phyloP scores from a whole-genome alignment of 2,329 filamentous ascomycete genomes.

The Bipolaris bicolor region DNA sequence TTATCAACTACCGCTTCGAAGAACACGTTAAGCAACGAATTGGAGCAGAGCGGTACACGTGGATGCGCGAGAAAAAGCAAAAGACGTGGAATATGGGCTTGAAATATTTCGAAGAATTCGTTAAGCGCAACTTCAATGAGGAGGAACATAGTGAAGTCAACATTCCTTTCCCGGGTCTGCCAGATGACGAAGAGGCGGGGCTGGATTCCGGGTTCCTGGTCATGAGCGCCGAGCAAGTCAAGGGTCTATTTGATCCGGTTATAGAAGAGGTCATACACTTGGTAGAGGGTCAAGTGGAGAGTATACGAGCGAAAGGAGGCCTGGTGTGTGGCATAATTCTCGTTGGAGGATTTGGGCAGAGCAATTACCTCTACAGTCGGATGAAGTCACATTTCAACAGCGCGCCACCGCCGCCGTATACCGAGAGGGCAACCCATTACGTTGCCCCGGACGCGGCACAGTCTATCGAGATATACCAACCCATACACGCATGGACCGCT shows the following conservation, averaged over 20 bases:
- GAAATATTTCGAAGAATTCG: conserved; percentile 82
- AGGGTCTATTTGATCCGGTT: conserved; percentile 77
- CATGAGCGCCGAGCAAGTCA: conserved; percentile 72
- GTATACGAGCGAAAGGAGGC: conserved; percentile 49
- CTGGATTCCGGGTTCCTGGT: conserved; percentile 78
- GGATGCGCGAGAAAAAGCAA: conserved; percentile 77
- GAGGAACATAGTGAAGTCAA: conserved; percentile 79
- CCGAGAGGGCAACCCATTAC: conserved; percentile 72
- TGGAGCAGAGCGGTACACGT: conserved; percentile 69
- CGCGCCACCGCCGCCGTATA: conserved; percentile 62
- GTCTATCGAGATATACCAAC: conserved; percentile 80
- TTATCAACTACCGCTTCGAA: conserved; percentile 81
- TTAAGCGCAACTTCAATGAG: conserved; percentile 82
- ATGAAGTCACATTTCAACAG: conserved; percentile 72
- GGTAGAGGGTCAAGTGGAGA: conserved; percentile 53
- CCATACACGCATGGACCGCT: conserved; percentile 80
- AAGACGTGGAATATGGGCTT: conserved; percentile 78
- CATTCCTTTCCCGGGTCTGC: conserved; percentile 75
- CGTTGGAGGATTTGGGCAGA: conserved; percentile 82
- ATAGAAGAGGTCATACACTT: conserved; percentile 60
- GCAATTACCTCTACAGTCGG: conserved; percentile 72
- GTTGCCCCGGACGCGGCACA: conserved; percentile 58
- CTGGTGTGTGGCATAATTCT: conserved; percentile 71
- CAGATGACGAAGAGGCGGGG: conserved; percentile 76
- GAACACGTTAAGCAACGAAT: conserved; percentile 74